These are phyloP conservation scores for Trypanosoma melophagium DNA, from an alignment of 208 protist genomes.

Conservation along the genomic window DNA sequence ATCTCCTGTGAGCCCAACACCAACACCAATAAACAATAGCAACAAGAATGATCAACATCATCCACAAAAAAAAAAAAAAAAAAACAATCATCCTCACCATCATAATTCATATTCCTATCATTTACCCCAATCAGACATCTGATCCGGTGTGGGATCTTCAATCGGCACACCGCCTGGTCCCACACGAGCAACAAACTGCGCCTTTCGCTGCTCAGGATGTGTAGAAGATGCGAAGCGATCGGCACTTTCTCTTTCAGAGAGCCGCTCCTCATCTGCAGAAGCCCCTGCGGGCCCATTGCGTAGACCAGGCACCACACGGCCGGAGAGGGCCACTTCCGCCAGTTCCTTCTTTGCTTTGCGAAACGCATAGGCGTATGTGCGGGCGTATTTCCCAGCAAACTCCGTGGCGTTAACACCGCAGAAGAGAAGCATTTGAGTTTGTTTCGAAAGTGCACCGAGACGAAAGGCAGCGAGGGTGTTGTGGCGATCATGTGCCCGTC, in stretches of 20 bases:
- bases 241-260: slow-evolving; percentile 48
- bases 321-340: slow-evolving; percentile 34
- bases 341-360: slow-evolving; percentile 77
- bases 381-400: slow-evolving; percentile 84
- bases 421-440: slow-evolving; percentile 68
- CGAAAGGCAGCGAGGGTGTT: slow-evolving; percentile 66
- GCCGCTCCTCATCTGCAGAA: slow-evolving; percentile 34
- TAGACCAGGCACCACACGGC: slow-evolving; percentile 35
- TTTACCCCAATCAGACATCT: slow-evolving; percentile 59
- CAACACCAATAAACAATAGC: neutral
- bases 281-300: slow-evolving; percentile 22
- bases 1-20: too few relatives aligned
- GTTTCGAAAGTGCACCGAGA: slow-evolving; percentile 55
- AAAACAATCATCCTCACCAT: neutral
- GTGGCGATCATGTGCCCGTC: slow-evolving; percentile 69
- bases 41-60: neutral
- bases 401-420: slow-evolving; percentile 60
- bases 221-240: slow-evolving; percentile 86
- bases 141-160: slow-evolving; percentile 66
- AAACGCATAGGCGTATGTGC: slow-evolving; percentile 81
- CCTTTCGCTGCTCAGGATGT: slow-evolving; percentile 82
- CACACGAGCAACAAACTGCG: slow-evolving; percentile 53
- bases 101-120: slow-evolving; percentile 17
- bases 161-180: slow-evolving; percentile 43
- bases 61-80: neutral